Base-by-base conservation (phyloP, 169 alveolate genomes). In the Eimeria praecox region DNA sequence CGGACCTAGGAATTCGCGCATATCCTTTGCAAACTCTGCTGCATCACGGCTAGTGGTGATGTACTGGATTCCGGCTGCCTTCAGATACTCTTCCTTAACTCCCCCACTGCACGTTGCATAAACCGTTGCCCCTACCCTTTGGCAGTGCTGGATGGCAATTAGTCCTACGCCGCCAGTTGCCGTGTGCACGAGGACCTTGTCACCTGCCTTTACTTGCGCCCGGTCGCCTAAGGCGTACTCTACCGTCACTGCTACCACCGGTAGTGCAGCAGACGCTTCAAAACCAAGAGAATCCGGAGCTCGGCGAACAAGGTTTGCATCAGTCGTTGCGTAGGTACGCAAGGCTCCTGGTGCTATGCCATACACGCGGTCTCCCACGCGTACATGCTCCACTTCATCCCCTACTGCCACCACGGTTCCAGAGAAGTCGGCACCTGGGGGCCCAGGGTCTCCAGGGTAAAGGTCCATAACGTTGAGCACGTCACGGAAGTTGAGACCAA, bases 401-500 rank as follows among this genome's bases (percentile, higher is more conserved):
- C 98, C 97, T 8, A 96, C 97, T 0, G 96, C 95, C n/a, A 90
- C 95, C 24, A 96, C 98, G 2, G 94, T 96, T 5, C 97, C 97
- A 6, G 97, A 96, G 83, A 96, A 95, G 95, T 97, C 98, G 0
- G 97, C 96, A 38, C 98, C 98, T 2, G 98, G 98, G 3, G 97
- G 98, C 9, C 98, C 98, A 20, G 98, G 98, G 96, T 97, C 98
- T 3, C 98, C 98, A 1, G 98, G 98, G 52, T 96, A 97, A n/a
- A 97, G 96, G 66, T 97, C 97, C 98, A 96, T 97, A 27, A 97
- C 98, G 66, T 97, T 97, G 49, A 97, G 90, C n/a, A 97, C 98
- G 87, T 97, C 97, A 33, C 98, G 95, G 94, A 97, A 97, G 94
- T 97, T 97, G 52, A 97, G 77, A 10, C 97, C 97, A 46, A 96